A percentile compares a stretch with the other conserved stretches of the same genome.
phyloP scores from a whole-genome alignment of 805 yeast genomes.

The Maudiozyma saulgeensis region DNA sequence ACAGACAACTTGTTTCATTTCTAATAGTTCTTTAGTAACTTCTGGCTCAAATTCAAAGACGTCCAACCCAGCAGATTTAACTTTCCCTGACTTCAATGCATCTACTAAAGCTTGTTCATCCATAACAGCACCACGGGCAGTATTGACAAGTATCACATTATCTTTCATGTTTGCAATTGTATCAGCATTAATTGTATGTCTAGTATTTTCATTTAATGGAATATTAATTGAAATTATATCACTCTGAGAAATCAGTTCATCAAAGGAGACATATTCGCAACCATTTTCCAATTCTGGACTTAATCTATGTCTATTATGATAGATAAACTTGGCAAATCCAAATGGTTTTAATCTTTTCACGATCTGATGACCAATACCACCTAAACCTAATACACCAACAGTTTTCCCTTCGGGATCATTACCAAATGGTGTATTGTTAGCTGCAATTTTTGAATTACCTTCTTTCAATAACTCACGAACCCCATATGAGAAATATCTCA shows the following conservation, averaged over 20 bases:
- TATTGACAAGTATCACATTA: slow-evolving; percentile 67
- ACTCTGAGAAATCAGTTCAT: slow-evolving; percentile 51
- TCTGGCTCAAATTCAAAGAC: slow-evolving; percentile 71
- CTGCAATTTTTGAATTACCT: slow-evolving; percentile 54
- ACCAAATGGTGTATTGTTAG: slow-evolving; percentile 55
- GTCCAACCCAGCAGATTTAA: slow-evolving; percentile 62
- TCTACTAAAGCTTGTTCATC: slow-evolving; percentile 52
- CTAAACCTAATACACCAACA: slow-evolving; percentile 79
- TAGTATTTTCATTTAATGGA: slow-evolving; percentile 67
- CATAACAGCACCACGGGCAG: slow-evolving; percentile 81
- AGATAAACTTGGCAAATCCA: slow-evolving; percentile 61
- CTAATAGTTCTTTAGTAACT: slow-evolving; percentile 51
- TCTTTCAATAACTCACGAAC: slow-evolving; percentile 37
- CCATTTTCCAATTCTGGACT: slow-evolving; percentile 54
- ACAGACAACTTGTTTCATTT: slow-evolving; percentile 59
- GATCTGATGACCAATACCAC: slow-evolving; percentile 82
- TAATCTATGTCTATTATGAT: slow-evolving; percentile 60
- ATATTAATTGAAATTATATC: slow-evolving; percentile 69
- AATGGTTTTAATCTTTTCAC: slow-evolving; percentile 64
- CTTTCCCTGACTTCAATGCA: slow-evolving; percentile 52
- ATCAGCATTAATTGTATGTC: slow-evolving; percentile 54
- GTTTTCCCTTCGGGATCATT: slow-evolving; percentile 66
- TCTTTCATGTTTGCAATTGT: slow-evolving; percentile 62
- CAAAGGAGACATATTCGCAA: slow-evolving; percentile 62
- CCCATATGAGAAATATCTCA: slow-evolving; percentile 59